A percentile compares a stretch with the other conserved stretches of the same genome.
phyloP scores from a whole-genome alignment of 179 eudicot species.

The Silene noctiflora region DNA sequence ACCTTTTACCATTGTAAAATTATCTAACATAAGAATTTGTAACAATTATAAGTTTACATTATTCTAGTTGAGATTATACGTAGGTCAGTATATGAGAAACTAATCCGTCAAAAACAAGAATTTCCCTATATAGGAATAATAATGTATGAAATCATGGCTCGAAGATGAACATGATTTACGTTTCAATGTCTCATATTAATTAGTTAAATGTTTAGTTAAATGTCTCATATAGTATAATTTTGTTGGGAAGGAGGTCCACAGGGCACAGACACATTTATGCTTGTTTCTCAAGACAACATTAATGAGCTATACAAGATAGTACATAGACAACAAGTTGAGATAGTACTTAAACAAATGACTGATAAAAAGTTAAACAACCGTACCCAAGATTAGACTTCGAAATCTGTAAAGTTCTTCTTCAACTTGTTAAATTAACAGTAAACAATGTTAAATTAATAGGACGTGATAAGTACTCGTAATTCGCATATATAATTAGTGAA shows the following conservation, averaged over 20 bases:
- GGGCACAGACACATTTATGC: constrained; percentile 30
- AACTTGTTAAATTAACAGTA: no score
- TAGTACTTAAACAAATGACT: background rate
- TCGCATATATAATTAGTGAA: background rate
- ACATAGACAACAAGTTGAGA: constrained; percentile 10
- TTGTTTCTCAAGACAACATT: constrained; percentile 28
- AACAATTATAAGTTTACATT: no score
- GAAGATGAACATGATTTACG: constrained; percentile 8
- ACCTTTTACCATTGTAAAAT: no score
- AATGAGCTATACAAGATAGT: constrained; percentile 16
- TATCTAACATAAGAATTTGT: no score
- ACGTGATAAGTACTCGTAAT: constrained; percentile 18
- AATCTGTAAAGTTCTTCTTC: background rate
- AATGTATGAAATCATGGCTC: background rate
- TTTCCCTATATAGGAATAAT: no score
- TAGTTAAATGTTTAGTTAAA: constrained; percentile 1
- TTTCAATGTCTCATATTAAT: constrained; percentile 4
- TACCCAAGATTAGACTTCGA: constrained; percentile 19
- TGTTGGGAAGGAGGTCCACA: constrained; percentile 14
- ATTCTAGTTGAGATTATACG: no score
- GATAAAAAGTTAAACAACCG: background rate
- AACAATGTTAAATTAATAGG: background rate
- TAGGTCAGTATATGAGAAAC: no score
- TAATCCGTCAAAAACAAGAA: no score
- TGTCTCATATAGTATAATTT: constrained; percentile 17